These are phyloP conservation scores for Malania oleifera DNA, from an alignment of 164 flowering plant species.

Conservation along the genomic window DNA sequence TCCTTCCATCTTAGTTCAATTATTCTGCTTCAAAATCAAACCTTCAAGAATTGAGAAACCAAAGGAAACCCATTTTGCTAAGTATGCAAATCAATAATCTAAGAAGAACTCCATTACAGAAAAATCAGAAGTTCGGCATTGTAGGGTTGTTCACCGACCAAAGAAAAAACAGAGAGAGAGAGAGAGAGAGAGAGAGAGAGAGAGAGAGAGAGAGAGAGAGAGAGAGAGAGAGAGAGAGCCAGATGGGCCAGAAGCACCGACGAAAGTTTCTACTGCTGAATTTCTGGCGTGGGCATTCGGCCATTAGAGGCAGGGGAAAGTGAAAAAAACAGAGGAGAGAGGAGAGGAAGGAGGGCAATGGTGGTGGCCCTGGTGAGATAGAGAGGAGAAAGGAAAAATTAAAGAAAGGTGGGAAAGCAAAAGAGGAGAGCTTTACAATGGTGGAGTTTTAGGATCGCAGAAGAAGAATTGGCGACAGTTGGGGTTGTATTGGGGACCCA, in stretches of 20 bases:
- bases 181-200: conserved; percentile 19
- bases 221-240: conserved; percentile 18
- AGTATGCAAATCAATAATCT: conserved; percentile 7
- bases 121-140: background rate
- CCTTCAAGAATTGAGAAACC: conserved; percentile 1
- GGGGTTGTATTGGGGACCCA: conserved; percentile 25
- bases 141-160: conserved; percentile 23
- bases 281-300: conserved; percentile 27
- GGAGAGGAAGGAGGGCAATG: background rate
- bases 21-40: background rate
- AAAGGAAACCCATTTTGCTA: too few relatives aligned
- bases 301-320: conserved; percentile 32
- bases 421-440: conserved; percentile 22
- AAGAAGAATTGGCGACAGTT: conserved; percentile 30
- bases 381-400: conserved; percentile 4
- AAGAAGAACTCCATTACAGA: background rate
- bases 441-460: conserved; percentile 13
- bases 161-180: too few relatives aligned
- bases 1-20: background rate
- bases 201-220: conserved; percentile 23
- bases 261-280: conserved; percentile 15
- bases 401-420: conserved; percentile 21
- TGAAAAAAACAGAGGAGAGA: too few relatives aligned
- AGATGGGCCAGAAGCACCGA: conserved; percentile 25
- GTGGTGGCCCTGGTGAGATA: background rate